Evolutionary conservation across 495 filamentous ascomycete genomes (phyloP).

Genomic region (Schizothecium vesticola): DNA sequence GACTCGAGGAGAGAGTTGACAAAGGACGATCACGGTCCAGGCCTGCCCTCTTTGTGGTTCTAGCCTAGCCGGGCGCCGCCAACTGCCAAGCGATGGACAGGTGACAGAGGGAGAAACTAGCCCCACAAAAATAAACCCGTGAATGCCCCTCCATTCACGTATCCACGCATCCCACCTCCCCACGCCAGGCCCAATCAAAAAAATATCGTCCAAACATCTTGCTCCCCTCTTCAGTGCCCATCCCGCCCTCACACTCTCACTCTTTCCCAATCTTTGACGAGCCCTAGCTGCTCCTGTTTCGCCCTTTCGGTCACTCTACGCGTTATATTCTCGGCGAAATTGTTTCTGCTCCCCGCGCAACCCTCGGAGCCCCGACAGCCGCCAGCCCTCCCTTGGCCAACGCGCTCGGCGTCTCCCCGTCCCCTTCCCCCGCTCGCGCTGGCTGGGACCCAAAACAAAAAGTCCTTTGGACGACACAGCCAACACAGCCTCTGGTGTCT

Average conservation of each 20-base stretch:
- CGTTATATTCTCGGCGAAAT: not conserved
- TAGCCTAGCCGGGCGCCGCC: not conserved
- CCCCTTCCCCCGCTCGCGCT: not conserved
- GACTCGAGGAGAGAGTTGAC: not conserved
- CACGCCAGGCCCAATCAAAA: constrained; percentile 21
- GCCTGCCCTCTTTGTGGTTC: not conserved
- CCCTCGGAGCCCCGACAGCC: not conserved
- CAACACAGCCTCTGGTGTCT: not conserved
- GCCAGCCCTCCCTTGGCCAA: not conserved
- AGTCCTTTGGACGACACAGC: not conserved
- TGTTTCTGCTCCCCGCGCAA: not conserved
- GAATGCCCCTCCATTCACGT: constrained; percentile 15
- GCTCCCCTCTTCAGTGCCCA: constrained; percentile 3
- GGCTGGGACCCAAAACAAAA: not conserved
- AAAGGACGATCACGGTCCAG: not conserved
- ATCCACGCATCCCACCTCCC: constrained; percentile 13
- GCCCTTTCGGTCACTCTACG: not conserved
- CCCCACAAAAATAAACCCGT: constrained; percentile 6
- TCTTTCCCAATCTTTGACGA: constrained; percentile 4
- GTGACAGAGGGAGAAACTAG: not conserved
- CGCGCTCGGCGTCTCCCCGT: constrained; percentile 3
- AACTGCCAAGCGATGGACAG: not conserved
- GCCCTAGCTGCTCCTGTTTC: constrained; percentile 2
- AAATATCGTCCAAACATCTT: constrained; percentile 18
- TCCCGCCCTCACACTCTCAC: constrained; percentile 1